Evolutionary conservation across 2,329 filamentous ascomycete genomes (phyloP), one percentile per base, ranked within the genome.

Genomic region (Apiospora sp.): DNA sequence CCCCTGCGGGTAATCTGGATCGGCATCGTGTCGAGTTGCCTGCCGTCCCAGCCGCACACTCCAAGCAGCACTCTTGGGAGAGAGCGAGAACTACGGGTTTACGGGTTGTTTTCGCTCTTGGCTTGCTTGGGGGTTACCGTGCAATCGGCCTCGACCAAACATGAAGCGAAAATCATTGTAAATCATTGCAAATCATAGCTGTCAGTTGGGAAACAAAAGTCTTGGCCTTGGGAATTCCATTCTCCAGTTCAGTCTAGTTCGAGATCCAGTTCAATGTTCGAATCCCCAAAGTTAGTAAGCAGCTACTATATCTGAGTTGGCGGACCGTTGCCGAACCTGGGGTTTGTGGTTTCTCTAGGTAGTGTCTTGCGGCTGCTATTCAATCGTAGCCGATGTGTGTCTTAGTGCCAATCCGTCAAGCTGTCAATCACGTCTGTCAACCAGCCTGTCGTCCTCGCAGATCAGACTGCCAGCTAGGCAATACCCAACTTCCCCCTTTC

Each of bases 111-210:
- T n/a, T 37, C 19, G 37, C 54, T 37, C 54, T 61, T 61, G 54
- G 54, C 30, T 37, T 41, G 37, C 19, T 14, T 37, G n/a, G 30
- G n/a, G 16, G 49, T 51, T 7, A 34, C 19, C 30, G 30, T 61
- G 30, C 10, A 19, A 37, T 61, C 30, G 54, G 13, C 34, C 34
- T 24, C 34, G 5, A 41, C 34, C 58, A 64, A 64, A 64, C 58
- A 64, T 34, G 34, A 64, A 41, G 58, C 58, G 58, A 41, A 64
- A 64, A 64, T 64, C 58, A 41, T 41, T 13, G 58, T 14, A n/a
- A 41, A 64, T 64, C 58, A 64, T 41, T 64, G 58, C 58, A 64
- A 37, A 64, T 64, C 58, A 64, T 64, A n/a, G 34, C 58, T 64
- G 58, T 24, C 58, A 41, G 19, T n/a, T 13, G 8, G 22, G 58